Evolutionary conservation across 1,284 basidiomycete genomes (phyloP).

Genomic region (Boletus sp.): DNA sequence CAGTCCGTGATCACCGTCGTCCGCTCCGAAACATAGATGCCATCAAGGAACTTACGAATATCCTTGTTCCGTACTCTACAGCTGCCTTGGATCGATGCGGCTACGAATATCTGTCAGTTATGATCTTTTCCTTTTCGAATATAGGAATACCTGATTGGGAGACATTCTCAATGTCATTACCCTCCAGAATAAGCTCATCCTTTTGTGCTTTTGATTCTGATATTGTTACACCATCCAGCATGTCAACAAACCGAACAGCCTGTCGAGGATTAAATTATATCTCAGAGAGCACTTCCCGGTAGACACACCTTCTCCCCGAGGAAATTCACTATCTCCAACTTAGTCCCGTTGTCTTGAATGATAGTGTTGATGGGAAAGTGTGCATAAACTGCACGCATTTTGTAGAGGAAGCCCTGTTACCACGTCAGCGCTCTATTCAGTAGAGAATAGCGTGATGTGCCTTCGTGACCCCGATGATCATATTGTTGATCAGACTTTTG

Average conservation of each 20-base stretch:
- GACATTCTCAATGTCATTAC: slow-evolving; percentile 94
- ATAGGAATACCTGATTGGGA: slow-evolving; percentile 80
- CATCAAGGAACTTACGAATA: slow-evolving; percentile 93
- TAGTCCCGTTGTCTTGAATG: slow-evolving; percentile 79
- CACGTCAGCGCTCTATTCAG: slow-evolving; percentile 8
- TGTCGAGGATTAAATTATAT: slow-evolving; percentile 37
- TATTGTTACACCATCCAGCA: slow-evolving; percentile 90
- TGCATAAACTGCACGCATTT: slow-evolving; percentile 99
- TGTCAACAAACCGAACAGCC: slow-evolving; percentile 91
- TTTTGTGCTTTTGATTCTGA: slow-evolving; percentile 94
- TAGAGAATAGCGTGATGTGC: slow-evolving; percentile 31
- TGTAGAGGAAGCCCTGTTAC: slow-evolving; percentile 95
- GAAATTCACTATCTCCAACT: slow-evolving; percentile 98
- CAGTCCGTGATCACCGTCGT: slow-evolving; percentile 60
- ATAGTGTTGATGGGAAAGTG: slow-evolving; percentile 99
- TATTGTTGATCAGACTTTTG: slow-evolving; percentile 93
- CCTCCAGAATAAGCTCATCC: slow-evolving; percentile 93
- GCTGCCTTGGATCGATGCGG: slow-evolving; percentile 93
- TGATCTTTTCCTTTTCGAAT: not conserved
- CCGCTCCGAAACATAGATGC: slow-evolving; percentile 93
- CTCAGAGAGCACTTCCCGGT: not conserved
- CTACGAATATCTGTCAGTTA: slow-evolving; percentile 43
- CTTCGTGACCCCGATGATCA: slow-evolving; percentile 97
- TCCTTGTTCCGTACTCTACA: slow-evolving; percentile 98
- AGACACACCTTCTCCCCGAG: slow-evolving; percentile 85